These are phyloP conservation scores for Neofusicoccum laricinum DNA, from an alignment of 2,329 filamentous ascomycete genomes.

Conservation along the genomic window DNA sequence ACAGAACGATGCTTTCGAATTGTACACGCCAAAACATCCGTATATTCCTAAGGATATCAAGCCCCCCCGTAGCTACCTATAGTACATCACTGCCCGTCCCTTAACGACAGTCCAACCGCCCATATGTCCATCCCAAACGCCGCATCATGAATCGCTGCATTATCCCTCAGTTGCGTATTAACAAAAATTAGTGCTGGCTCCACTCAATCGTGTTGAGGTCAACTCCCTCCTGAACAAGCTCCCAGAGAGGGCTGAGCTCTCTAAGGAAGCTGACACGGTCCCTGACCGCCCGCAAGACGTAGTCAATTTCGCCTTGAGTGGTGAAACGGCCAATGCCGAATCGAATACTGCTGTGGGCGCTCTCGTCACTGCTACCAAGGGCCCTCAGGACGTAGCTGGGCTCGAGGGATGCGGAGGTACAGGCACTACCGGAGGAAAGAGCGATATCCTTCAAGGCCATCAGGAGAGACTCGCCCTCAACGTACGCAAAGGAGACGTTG, in stretches of 20 bases:
- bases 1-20: too few species aligned
- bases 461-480: constrained; percentile 94
- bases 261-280: constrained; percentile 89
- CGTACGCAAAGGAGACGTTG: constrained; percentile 97
- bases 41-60: constrained; percentile 14
- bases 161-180: neutral
- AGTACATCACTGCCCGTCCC: neutral
- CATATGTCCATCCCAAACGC: constrained; percentile 5
- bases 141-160: constrained; percentile 8
- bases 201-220: constrained; percentile 96
- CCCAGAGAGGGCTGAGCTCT: constrained; percentile 94
- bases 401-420: constrained; percentile 93
- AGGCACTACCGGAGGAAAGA: constrained; percentile 91
- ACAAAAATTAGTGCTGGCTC: constrained; percentile 80
- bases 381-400: constrained; percentile 94
- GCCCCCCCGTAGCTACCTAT: neutral
- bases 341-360: constrained; percentile 93
- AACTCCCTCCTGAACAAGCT: constrained; percentile 94
- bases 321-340: constrained; percentile 98
- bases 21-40: neutral
- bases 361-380: constrained; percentile 94
- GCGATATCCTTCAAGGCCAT: constrained; percentile 99
- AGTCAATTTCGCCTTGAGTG: constrained; percentile 92
- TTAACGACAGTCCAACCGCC: constrained; percentile 4
- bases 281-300: constrained; percentile 89